Evolutionary conservation across 305 asterid genomes (phyloP).

Genomic region (Fraxinus platypoda): DNA sequence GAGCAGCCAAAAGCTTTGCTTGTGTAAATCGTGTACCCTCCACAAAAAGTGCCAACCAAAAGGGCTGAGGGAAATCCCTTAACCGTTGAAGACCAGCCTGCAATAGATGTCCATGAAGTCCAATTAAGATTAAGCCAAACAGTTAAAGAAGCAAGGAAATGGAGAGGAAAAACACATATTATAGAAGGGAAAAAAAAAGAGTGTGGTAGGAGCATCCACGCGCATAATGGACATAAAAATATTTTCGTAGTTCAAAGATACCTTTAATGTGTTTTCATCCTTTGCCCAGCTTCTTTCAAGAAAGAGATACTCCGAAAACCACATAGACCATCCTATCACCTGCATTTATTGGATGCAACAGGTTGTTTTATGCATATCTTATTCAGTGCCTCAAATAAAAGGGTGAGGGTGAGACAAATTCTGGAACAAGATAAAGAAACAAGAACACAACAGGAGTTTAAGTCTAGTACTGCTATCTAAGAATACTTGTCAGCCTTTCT

Average conservation of each 20-base stretch:
- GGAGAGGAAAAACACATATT: not conserved
- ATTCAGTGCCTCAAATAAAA: constrained; percentile 2
- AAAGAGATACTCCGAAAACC: constrained; percentile 94
- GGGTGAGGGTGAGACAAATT: not conserved
- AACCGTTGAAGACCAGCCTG: constrained; percentile 78
- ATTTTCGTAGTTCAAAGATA: constrained; percentile 23
- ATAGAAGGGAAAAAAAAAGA: not conserved
- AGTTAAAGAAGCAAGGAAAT: constrained; percentile 9
- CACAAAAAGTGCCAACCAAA: constrained; percentile 95
- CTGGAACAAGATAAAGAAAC: constrained; percentile 12
- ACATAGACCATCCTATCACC: constrained; percentile 99
- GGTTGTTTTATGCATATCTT: constrained; percentile 1
- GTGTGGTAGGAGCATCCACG: not conserved
- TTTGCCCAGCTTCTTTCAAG: constrained; percentile 96
- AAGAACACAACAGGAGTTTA: constrained; percentile 4
- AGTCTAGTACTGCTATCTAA: not conserved
- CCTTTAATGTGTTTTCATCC: constrained; percentile 88
- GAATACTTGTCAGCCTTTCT: not conserved
- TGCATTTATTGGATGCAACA: constrained; percentile 34
- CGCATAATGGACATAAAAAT: not conserved
- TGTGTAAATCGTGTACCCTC: constrained; percentile 98
- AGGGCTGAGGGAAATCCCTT: constrained; percentile 78
- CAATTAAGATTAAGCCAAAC: constrained; percentile 19
- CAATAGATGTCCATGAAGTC: constrained; percentile 30
- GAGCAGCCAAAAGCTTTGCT: constrained; percentile 95